Base-by-base conservation (phyloP, 2,329 filamentous ascomycete species). In the Fusarium illudens region DNA sequence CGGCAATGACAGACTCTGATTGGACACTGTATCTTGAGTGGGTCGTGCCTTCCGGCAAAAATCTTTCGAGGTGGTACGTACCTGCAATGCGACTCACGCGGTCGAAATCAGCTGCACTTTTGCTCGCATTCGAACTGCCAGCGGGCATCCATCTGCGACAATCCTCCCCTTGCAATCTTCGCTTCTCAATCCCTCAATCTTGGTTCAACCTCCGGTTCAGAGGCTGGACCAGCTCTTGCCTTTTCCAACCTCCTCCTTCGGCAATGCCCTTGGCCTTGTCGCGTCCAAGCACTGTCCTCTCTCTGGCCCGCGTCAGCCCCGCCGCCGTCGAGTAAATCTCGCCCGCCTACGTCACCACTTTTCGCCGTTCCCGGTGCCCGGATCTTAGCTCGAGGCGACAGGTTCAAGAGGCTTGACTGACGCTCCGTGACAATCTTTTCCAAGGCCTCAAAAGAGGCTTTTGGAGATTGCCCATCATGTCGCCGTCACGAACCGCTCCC, bases 291-390 rank as follows among this genome's bases (percentile, higher is more conserved):
- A 46, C 50, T 67, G 56, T 58, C 62, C 67, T 70, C 67, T 42
- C 19, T 33, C 33, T 61, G 63, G 67, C 67, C 59, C 67, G 67
- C 69, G 66, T 69, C 63, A 36, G 66, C 66, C 66, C 66, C 63
- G 66, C 66, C 63, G 66, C 66, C 55, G 42, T 58, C 55, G 49
- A 19, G 44, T 46, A 67, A 70, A 53, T 64, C 63, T 51, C 36
- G 27, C 20, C 50, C 29, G 32, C 49, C 52, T 69, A 69, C 66
- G 66, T 69, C 67, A 69, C 67, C 60, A 69, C 53, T 69, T 22
- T 59, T 49, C 10, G 42, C 25, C 17, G 13, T 58, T 51, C 30
- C 55, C 55, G 25, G 54, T 29, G 25, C 22, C 39, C 37, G 52
- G 52, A 29, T 39, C 51, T 19, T 9, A 39, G 51, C 30, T 19